Evolutionary conservation across 139 green algal genomes (phyloP).

Genomic region (Zygnema circumcarinatum): DNA sequence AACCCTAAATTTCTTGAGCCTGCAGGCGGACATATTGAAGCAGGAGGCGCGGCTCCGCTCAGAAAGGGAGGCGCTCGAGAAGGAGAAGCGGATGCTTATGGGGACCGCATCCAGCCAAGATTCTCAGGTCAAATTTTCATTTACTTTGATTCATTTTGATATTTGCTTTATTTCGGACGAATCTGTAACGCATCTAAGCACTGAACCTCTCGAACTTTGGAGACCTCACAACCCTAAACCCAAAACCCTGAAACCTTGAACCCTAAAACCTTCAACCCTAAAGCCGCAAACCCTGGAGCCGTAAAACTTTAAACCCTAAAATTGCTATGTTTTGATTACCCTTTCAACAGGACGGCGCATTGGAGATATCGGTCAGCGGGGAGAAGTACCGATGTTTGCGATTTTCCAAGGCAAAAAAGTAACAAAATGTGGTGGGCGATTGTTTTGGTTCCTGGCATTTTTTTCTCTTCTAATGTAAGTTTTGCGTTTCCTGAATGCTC

Average conservation of each 20-base stretch:
- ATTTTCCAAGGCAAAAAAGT: slow-evolving; percentile 59
- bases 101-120: slow-evolving; percentile 53
- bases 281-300: too few relatives aligned
- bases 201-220: too few relatives aligned
- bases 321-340: slow-evolving; percentile 3
- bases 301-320: too few relatives aligned
- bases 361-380: slow-evolving; percentile 58
- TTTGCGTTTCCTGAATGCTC: too few relatives aligned
- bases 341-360: slow-evolving; percentile 33
- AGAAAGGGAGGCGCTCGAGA: slow-evolving; percentile 51
- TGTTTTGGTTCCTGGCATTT: too few relatives aligned
- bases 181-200: background rate
- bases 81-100: slow-evolving; percentile 58
- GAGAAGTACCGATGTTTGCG: slow-evolving; percentile 57
- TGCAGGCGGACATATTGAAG: slow-evolving; percentile 49
- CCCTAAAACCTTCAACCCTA: too few relatives aligned
- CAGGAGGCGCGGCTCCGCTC: slow-evolving; percentile 35
- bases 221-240: too few relatives aligned
- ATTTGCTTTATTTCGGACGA: background rate
- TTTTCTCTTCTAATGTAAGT: too few relatives aligned
- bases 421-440: slow-evolving; percentile 8
- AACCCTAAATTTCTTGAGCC: background rate
- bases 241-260: too few relatives aligned
- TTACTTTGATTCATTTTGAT: background rate
- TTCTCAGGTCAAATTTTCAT: background rate